These are phyloP conservation scores for Malbranchea zuffiana DNA, from an alignment of 2,329 filamentous ascomycete genomes.

Conservation along the genomic window DNA sequence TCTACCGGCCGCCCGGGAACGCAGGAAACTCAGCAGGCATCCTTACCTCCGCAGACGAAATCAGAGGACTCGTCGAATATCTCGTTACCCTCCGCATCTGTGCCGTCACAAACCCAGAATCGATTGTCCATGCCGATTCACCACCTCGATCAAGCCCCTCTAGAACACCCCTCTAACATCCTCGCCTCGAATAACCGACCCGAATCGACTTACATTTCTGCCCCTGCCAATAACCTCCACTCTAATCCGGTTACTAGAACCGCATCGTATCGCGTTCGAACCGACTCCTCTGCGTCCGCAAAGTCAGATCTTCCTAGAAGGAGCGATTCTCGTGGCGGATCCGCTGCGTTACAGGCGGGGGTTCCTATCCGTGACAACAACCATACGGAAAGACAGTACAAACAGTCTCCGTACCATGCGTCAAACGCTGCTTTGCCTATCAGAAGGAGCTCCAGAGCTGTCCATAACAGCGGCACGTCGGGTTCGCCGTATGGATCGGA, in stretches of 20 bases:
- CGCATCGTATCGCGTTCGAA: constrained; percentile 45
- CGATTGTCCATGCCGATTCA: constrained; percentile 21
- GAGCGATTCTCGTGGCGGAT: constrained; percentile 53
- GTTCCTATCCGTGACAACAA: constrained; percentile 58
- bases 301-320: constrained; percentile 46
- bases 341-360: constrained; percentile 47
- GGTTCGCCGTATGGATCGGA: constrained; percentile 45
- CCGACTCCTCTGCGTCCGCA: constrained; percentile 49
- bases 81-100: not conserved
- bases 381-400: constrained; percentile 58
- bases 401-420: constrained; percentile 46
- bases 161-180: constrained; percentile 14
- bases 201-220: constrained; percentile 38
- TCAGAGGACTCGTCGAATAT: too few relatives aligned
- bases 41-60: too few relatives aligned
- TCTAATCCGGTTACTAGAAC: constrained; percentile 30
- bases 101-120: constrained; percentile 7
- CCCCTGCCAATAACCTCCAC: constrained; percentile 32
- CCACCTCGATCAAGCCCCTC: constrained; percentile 31
- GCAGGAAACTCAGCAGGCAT: not conserved
- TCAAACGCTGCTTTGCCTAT: constrained; percentile 58
- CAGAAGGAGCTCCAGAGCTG: constrained; percentile 63
- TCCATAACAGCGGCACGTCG: constrained; percentile 36
- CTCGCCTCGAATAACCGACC: constrained; percentile 33
- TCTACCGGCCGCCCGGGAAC: not conserved